Percentiles rank a stretch among this genome's conserved stretches.
These are phyloP conservation scores for Prunus armeniaca DNA, from an alignment of 306 rosid species.

Conservation along the genomic window DNA sequence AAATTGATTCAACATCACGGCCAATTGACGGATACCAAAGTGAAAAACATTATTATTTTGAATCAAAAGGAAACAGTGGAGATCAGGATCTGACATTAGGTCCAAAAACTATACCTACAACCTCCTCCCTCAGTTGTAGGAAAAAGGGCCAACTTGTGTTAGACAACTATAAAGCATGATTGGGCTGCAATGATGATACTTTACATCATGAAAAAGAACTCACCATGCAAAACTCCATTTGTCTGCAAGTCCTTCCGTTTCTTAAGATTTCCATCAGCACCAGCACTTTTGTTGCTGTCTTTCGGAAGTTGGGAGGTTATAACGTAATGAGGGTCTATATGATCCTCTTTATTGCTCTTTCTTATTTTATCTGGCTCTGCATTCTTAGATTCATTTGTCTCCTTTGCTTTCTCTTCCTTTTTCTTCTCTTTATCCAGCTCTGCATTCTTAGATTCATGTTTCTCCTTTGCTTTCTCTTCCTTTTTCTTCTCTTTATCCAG, in stretches of 20 bases:
- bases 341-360: slow-evolving; percentile 44
- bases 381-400: slow-evolving; percentile 25
- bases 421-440: slow-evolving; percentile 31
- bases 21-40: slow-evolving; percentile 17
- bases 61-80: slow-evolving; percentile 19
- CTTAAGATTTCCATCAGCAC: slow-evolving; percentile 50
- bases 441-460: slow-evolving; percentile 38
- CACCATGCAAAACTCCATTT: slow-evolving; percentile 83
- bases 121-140: slow-evolving; percentile 23
- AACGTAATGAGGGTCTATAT: slow-evolving; percentile 34
- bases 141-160: slow-evolving; percentile 27
- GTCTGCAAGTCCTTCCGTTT: slow-evolving; percentile 75
- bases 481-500: slow-evolving; percentile 47
- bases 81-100: slow-evolving; percentile 17
- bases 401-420: slow-evolving; percentile 32
- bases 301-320: slow-evolving; percentile 37
- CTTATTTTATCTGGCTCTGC: slow-evolving; percentile 44
- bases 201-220: slow-evolving; percentile 46
- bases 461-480: slow-evolving; percentile 68
- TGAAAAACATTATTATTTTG: not conserved
- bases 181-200: slow-evolving; percentile 10
- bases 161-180: slow-evolving; percentile 23
- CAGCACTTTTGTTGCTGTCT: slow-evolving; percentile 43
- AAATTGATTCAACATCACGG: slow-evolving; percentile 21
- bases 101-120: slow-evolving; percentile 27